Evolutionary conservation across 106 monocot genomes (phyloP), one percentile per base, ranked within the genome.

Genomic region (Alisma plantagoaquatica): DNA sequence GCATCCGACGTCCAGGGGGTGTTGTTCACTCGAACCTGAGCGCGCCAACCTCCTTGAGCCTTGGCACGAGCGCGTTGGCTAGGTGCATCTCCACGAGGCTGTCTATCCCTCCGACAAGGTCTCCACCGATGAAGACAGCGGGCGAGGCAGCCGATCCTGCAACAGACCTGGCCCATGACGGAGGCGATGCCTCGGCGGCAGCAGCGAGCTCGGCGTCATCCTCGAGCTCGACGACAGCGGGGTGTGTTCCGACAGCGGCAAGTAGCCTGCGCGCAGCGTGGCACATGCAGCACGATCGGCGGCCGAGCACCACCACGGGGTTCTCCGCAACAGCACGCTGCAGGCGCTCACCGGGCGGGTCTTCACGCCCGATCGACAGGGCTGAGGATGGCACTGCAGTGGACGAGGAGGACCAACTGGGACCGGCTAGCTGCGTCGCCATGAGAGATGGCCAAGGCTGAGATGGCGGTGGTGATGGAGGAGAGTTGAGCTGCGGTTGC

Each of bases 231-330:
- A 65, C 46, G 29, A 65, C 65, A 22, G 27, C 46, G 9, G 54
- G 65, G 29, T 65, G 65, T 41, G 41, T 55, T 17, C 65, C 65
- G 54, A 54, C 23, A 46, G 41, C 27, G 19, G 65, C 19, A 22
- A 65, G 54, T 18, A 65, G 65, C 46, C 65, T 41, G 49, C 29
- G 33, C 51, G 44, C 47, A 19, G 33, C 65, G 32, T 65, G 65
- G 45, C 65, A 65, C 65, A 65, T 65, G 45, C 65, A 65, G 65
- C 65, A 65, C 2, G 65, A 44, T 10, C 49, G 42, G 2, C 55
- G 27, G 46, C 65, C 47, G 55, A 65, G 43, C 25, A 67, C 48
- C 17, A 67, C 43, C 33, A 67, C 56, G 8, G 66, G 66, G 35
- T 67, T 67, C 66, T 67, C 66, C 33, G 26, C 26, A 20, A 67